Conservation (phyloP, 192 early-diverging fungal species). For the Chytriomyces hyalinus region DNA sequence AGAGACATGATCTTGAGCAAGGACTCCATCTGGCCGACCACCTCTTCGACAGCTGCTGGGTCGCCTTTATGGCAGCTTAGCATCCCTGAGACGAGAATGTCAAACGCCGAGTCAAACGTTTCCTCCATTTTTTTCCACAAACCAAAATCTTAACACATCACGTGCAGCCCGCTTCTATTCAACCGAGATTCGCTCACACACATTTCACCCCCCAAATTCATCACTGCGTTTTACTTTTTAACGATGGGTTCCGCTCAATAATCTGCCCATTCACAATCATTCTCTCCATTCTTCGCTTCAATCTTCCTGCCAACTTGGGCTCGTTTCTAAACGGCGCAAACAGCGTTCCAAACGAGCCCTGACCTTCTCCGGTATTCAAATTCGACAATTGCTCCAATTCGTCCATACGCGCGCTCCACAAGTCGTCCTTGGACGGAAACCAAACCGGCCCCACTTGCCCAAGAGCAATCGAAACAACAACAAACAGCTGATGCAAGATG, state of each 20-base stretch:
- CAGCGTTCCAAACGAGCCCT: conserved; percentile 18
- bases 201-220: background rate
- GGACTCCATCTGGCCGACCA: too few relatives aligned
- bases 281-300: conserved; percentile 54
- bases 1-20: too few relatives aligned
- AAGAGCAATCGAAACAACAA: conserved; percentile 48
- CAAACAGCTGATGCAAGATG: conserved; percentile 55
- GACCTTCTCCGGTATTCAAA: conserved; percentile 43
- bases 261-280: conserved; percentile 45
- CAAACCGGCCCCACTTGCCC: conserved; percentile 56
- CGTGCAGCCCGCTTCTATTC: too few relatives aligned
- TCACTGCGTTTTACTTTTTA: conserved; percentile 2
- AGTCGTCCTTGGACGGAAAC: conserved; percentile 27
- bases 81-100: too few relatives aligned
- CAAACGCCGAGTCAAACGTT: too few relatives aligned
- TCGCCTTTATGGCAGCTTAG: too few relatives aligned
- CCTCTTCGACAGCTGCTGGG: too few relatives aligned
- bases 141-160: too few relatives aligned
- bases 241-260: conserved; percentile 31
- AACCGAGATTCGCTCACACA: background rate
- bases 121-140: too few relatives aligned
- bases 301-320: conserved; percentile 23
- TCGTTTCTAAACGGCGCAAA: conserved; percentile 49
- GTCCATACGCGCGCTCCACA: conserved; percentile 12
- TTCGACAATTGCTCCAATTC: conserved; percentile 50